Percentiles rank a stretch among this genome's conserved stretches.
phyloP scores from a whole-genome alignment of 768 basidiomycete genomes.

The Royoungia palumana region DNA sequence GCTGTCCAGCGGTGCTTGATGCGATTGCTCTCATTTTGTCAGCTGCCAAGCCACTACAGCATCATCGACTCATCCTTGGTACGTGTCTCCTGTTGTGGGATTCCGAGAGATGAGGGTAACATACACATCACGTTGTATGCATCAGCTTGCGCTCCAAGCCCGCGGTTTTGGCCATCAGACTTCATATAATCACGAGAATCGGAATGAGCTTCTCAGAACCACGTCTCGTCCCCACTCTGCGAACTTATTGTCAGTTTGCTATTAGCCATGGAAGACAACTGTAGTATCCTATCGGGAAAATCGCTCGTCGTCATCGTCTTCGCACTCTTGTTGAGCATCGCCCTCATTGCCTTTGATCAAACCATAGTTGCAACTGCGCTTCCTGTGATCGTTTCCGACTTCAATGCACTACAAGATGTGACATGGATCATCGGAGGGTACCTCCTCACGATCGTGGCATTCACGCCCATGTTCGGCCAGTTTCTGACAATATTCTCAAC shows the following conservation, averaged over 20 bases:
- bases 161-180: too few species aligned
- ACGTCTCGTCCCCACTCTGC: neutral
- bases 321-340: conserved; percentile 8
- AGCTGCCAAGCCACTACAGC: too few species aligned
- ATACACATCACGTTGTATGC: too few species aligned
- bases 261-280: conserved; percentile 5
- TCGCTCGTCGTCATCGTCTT: neutral
- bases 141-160: too few species aligned
- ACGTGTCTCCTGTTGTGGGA: too few species aligned
- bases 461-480: conserved; percentile 11
- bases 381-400: conserved; percentile 29
- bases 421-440: conserved; percentile 68
- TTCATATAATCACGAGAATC: too few species aligned
- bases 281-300: conserved; percentile 5
- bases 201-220: too few species aligned
- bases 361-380: conserved; percentile 64
- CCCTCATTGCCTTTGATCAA: conserved; percentile 11
- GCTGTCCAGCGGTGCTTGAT: too few species aligned
- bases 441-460: conserved; percentile 47
- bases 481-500: conserved; percentile 6
- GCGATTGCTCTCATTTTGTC: too few species aligned
- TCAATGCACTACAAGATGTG: conserved; percentile 12
- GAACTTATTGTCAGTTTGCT: neutral
- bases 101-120: too few species aligned
- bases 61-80: too few species aligned